Percentiles rank a stretch among this genome's conserved stretches.
Conservation (phyloP, 2,329 filamentous ascomycete genomes). For the Alternaria burnsii region DNA sequence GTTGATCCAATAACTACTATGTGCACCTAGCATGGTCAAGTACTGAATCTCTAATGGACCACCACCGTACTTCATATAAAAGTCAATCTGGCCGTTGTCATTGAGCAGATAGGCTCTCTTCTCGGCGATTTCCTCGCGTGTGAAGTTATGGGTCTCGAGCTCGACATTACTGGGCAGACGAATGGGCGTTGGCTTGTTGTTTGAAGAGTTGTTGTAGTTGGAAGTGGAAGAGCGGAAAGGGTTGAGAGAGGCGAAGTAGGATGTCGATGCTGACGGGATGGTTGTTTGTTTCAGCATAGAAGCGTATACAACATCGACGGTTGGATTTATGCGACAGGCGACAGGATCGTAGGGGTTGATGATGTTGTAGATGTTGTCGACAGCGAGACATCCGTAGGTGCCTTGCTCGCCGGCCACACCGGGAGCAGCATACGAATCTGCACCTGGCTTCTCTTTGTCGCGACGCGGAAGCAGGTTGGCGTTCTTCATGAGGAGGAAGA, state of each 20-base stretch:
- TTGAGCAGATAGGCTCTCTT: conserved; percentile 87
- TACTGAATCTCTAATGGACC: conserved; percentile 95
- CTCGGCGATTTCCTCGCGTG: conserved; percentile 89
- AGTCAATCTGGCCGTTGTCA: conserved; percentile 97
- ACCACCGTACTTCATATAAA: conserved; percentile 80
- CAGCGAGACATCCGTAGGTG: conserved; percentile 86
- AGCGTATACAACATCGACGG: conserved; percentile 83
- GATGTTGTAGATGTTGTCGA: conserved; percentile 97
- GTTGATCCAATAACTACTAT: conserved; percentile 92
- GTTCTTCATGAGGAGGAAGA: conserved; percentile 88
- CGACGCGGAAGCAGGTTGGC: conserved; percentile 76
- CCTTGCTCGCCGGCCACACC: conserved; percentile 80
- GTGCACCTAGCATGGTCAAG: conserved; percentile 93
- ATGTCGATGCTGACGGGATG: conserved; percentile 75
- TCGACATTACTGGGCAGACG: conserved; percentile 70
- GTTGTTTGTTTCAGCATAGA: conserved; percentile 77
- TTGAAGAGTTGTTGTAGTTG: conserved; percentile 27
- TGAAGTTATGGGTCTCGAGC: conserved; percentile 94
- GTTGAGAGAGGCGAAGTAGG: conserved; percentile 53
- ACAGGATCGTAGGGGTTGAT: conserved; percentile 82
- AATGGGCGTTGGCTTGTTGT: conserved; percentile 37
- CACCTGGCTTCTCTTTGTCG: conserved; percentile 77
- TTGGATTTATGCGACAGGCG: conserved; percentile 89
- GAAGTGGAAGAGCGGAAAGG: conserved; percentile 51
- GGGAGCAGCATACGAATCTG: conserved; percentile 62